Percentiles rank a stretch among this genome's conserved stretches.
Conservation (phyloP, 192 early-diverging fungal species). For the Backusella circina region DNA sequence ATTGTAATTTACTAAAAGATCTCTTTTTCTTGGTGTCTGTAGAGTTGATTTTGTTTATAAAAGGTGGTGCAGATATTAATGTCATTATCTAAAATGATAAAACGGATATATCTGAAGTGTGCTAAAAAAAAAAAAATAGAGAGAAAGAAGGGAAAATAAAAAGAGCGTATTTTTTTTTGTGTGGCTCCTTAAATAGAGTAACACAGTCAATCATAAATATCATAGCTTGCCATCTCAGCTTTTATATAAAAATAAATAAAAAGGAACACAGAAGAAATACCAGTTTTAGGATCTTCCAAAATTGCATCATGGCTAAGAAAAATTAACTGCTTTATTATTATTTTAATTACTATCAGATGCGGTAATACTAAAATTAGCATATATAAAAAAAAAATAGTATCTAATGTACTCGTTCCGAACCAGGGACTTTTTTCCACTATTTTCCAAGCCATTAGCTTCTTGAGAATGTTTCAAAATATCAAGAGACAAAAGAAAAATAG, state of each 20-base stretch:
- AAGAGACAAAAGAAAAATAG: background rate
- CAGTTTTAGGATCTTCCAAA: background rate
- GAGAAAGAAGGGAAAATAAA: background rate
- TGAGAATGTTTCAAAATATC: background rate
- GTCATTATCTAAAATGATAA: background rate
- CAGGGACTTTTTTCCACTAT: background rate
- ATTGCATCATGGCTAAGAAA: background rate
- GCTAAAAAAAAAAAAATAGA: background rate
- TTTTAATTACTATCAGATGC: background rate
- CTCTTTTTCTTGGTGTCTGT: background rate
- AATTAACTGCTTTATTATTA: background rate
- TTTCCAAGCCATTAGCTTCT: background rate
- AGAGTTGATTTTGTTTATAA: background rate
- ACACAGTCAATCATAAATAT: slow-evolving; percentile 1
- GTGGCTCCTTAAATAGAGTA: background rate
- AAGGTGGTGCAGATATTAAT: background rate
- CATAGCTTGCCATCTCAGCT: background rate
- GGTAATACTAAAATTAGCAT: background rate
- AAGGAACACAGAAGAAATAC: slow-evolving; percentile 4
- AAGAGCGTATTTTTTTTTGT: background rate
- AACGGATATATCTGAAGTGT: background rate
- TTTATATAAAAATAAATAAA: background rate
- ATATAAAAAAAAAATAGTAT: background rate
- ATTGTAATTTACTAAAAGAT: background rate
- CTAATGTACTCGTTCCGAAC: background rate